Percentiles rank a stretch among this genome's conserved stretches.
Evolutionary conservation across 23 red algal species (phyloP).

Genomic region (Pyropia yezoensis): DNA sequence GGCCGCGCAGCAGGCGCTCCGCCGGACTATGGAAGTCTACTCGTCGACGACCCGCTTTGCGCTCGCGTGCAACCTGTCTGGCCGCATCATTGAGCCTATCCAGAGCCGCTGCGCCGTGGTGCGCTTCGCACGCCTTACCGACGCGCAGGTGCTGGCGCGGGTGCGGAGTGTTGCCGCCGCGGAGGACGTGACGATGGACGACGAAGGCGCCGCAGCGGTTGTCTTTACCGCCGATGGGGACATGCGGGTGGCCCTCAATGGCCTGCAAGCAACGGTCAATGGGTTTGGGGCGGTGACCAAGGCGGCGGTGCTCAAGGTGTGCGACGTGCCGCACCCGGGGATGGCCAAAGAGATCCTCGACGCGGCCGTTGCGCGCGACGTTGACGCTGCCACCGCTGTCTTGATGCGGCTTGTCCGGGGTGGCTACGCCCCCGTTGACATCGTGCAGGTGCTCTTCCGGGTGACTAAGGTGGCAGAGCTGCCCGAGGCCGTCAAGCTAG

Average conservation of each 20-base stretch:
- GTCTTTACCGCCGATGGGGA: constrained; percentile 97
- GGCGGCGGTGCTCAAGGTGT: constrained; percentile 91
- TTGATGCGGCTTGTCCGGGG: constrained; percentile 47
- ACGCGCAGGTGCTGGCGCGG: constrained; percentile 46
- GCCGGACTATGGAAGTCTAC: constrained; percentile 97
- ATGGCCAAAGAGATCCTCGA: constrained; percentile 55
- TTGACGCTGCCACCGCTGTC: constrained; percentile 62
- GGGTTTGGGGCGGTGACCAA: constrained; percentile 81
- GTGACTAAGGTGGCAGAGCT: constrained; percentile 16
- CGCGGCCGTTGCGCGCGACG: constrained; percentile 38
- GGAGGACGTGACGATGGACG: constrained; percentile 63
- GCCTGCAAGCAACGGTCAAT: constrained; percentile 69
- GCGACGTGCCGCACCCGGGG: constrained; percentile 75
- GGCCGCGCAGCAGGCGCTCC: constrained; percentile 88
- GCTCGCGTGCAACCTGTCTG: constrained; percentile 82
- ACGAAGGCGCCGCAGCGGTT: constrained; percentile 61
- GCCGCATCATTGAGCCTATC: constrained; percentile 95
- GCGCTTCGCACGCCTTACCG: constrained; percentile 51
- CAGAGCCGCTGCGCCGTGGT: constrained; percentile 91
- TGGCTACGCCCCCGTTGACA: constrained; percentile 81
- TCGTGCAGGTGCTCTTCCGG: constrained; percentile 86
- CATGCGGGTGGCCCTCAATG: constrained; percentile 94
- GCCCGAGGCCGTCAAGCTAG: constrained; percentile 40
- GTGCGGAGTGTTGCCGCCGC: constrained; percentile 32
- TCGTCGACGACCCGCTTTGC: constrained; percentile 82